These are phyloP conservation scores for Sugiyamaella valdiviana DNA, from an alignment of 805 yeast genomes.

Conservation along the genomic window DNA sequence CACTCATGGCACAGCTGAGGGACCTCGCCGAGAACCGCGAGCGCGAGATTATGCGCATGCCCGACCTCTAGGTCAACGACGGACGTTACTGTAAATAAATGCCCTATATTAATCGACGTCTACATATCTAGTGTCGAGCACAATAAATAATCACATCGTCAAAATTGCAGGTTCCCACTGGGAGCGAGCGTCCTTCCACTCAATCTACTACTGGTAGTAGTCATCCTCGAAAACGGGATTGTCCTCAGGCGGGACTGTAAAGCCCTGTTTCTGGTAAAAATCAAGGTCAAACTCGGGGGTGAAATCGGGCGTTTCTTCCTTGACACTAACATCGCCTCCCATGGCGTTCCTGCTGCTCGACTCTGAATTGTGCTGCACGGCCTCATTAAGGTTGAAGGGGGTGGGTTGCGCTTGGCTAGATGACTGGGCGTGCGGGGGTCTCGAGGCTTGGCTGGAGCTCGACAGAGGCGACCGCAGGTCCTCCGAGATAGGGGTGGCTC, in stretches of 20 bases:
- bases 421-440: not conserved
- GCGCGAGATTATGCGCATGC: conserved; percentile 79
- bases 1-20: conserved; percentile 59
- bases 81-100: not conserved
- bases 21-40: conserved; percentile 67
- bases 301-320: conserved; percentile 14
- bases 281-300: conserved; percentile 17
- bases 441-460: not conserved
- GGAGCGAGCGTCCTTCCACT: too few species aligned
- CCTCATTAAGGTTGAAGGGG: not conserved
- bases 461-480: conserved; percentile 9
- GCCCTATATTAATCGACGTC: not conserved
- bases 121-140: not conserved
- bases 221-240: conserved; percentile 9
- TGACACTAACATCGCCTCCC: not conserved
- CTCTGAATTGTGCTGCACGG: not conserved
- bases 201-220: not conserved
- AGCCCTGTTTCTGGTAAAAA: conserved; percentile 12
- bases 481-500: conserved; percentile 12
- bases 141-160: not conserved
- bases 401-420: not conserved
- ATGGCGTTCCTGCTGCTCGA: conserved; percentile 1
- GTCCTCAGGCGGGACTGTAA: not conserved
- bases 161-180: too few species aligned
- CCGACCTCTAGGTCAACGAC: conserved; percentile 41